Evolutionary conservation across 805 yeast species (phyloP).

Genomic region (Ogataea chonburiensis): DNA sequence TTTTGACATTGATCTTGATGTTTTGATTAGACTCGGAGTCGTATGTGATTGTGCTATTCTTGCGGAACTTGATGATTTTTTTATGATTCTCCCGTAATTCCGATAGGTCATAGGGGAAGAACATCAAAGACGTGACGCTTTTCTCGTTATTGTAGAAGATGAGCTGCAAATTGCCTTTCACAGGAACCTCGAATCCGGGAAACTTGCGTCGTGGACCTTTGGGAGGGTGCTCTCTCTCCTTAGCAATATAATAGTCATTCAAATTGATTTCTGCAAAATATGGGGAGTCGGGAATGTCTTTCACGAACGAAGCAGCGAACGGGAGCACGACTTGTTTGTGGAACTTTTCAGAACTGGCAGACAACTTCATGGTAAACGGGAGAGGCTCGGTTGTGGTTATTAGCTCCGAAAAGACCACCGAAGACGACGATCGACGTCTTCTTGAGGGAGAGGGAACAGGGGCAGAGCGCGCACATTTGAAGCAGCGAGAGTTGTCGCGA

Average conservation of each 20-base stretch:
- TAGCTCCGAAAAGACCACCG: constrained; percentile 24
- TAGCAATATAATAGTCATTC: constrained; percentile 25
- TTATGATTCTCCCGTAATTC: constrained; percentile 26
- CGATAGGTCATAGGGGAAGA: constrained; percentile 29
- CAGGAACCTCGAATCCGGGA: constrained; percentile 32
- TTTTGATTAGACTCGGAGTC: constrained; percentile 16
- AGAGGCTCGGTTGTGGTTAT: constrained; percentile 19
- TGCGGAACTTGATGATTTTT: constrained; percentile 28
- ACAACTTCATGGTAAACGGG: constrained; percentile 31
- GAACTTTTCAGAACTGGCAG: constrained; percentile 16
- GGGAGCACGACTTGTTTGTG: constrained; percentile 20
- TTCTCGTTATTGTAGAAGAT: constrained; percentile 33
- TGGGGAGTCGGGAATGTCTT: constrained; percentile 25
- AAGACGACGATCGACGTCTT: constrained; percentile 24
- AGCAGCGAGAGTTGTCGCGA: constrained; percentile 1
- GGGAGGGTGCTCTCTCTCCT: constrained; percentile 16
- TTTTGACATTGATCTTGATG: constrained; percentile 14
- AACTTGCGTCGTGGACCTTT: constrained; percentile 22
- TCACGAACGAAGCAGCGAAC: constrained; percentile 28
- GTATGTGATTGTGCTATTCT: constrained; percentile 22
- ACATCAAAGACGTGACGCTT: constrained; percentile 25
- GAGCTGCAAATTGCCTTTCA: constrained; percentile 31
- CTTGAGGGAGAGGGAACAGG: constrained; percentile 15
- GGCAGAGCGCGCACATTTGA: constrained; percentile 11
- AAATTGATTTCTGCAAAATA: constrained; percentile 34